These are phyloP conservation scores for Trichoderma breve DNA, from an alignment of 2,329 filamentous ascomycete genomes.

Conservation along the genomic window DNA sequence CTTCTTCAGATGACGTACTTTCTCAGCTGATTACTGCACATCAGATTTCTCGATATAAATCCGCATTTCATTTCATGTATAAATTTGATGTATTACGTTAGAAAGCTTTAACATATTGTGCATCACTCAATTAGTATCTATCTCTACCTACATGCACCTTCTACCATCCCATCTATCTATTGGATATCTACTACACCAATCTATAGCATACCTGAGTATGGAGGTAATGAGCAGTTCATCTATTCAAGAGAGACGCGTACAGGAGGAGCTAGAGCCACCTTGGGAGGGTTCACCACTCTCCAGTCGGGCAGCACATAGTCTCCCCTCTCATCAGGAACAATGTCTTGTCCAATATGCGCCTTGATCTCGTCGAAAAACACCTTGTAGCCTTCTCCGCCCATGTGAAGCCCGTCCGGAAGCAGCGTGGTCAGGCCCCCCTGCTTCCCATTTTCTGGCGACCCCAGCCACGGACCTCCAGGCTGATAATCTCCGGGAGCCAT, in stretches of 20 bases:
- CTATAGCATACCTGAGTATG: background rate
- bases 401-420: conserved; percentile 58
- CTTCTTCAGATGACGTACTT: background rate
- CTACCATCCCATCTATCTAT: background rate
- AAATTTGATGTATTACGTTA: background rate
- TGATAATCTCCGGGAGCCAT: conserved; percentile 58
- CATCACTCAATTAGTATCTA: background rate
- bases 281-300: conserved; percentile 7
- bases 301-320: conserved; percentile 46
- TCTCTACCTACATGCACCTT: background rate
- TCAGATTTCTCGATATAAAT: background rate
- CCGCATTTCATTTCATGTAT: background rate
- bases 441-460: conserved; percentile 49
- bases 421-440: conserved; percentile 51
- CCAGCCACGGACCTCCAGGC: conserved; percentile 46
- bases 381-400: conserved; percentile 53
- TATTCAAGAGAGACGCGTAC: background rate
- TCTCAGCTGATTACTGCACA: background rate
- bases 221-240: background rate
- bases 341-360: conserved; percentile 48
- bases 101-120: background rate
- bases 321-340: conserved; percentile 38
- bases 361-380: conserved; percentile 50
- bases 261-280: background rate
- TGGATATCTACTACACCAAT: background rate